Evolutionary conservation across 345 rosid genomes (phyloP), one percentile per base, ranked within the genome.

Genomic region (Raphanus sativus): DNA sequence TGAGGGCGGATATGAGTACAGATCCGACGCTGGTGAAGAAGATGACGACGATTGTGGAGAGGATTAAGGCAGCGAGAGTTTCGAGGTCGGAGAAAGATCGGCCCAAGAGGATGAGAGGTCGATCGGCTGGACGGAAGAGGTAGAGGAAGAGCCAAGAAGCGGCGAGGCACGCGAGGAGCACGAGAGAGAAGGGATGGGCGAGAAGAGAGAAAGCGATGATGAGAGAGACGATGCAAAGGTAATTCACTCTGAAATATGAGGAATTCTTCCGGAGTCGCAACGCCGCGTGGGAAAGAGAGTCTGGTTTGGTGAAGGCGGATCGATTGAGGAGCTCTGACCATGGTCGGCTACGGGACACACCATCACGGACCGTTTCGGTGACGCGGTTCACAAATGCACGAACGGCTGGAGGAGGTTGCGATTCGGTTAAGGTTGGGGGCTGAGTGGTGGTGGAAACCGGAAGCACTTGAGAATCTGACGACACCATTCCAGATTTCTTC

Each of bases 21-120:
- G 93, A 83, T 76, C 84, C 85, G 16, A 89, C 89, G 56, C 84
- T 89, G 25, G 91, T 87, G 55, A 89, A 77, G 80, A 89, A 89
- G n/a, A 89, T 68, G 0, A 89, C 86, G 64, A 75, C 80, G 7
- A 86, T 33, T 71, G 87, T 89, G 70, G 80, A 60, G 25, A 86
- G 66, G 55, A 83, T 58, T 1, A 89, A 76, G 62, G 69, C 74
- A 16, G 81, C 87, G 6, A 89, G 86, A n/a, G 86, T 87, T 74
- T 89, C 93, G 24, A 70, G 78, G 17, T 89, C 91, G 61, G 83
- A 74, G 64, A 81, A 89, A 1, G 81, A 55, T 26, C 93, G 86
- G 75, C 88, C 93, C 61, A 86, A 78, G 56, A 89, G 15, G 40
- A 87, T 59, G 8, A 89, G 84, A 9, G 93, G 93, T 76, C 78